A percentile compares a stretch with the other conserved stretches of the same genome.
phyloP scores from a whole-genome alignment of 2,329 filamentous ascomycete genomes.

The Claviceps pusilla region DNA sequence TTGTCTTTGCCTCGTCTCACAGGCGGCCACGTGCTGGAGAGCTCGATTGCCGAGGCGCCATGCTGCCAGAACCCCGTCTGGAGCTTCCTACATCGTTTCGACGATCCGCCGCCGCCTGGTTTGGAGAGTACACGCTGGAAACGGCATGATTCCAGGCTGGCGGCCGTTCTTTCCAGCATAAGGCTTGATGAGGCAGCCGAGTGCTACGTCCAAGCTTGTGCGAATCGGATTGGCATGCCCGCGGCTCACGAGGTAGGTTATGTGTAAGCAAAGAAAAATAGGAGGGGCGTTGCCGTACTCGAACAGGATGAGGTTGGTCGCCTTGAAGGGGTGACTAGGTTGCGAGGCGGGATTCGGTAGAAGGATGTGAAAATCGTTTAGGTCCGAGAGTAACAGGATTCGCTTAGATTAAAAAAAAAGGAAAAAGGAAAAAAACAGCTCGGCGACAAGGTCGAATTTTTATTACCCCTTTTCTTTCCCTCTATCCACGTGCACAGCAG shows the following conservation, averaged over 20 bases:
- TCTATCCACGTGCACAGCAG: not conserved
- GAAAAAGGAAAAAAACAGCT: not conserved
- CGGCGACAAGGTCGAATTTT: not conserved
- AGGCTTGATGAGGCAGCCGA: conserved; percentile 11
- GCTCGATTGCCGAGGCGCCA: conserved; percentile 34
- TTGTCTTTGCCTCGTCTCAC: conserved; percentile 14
- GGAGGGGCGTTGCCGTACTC: not conserved
- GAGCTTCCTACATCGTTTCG: conserved; percentile 28
- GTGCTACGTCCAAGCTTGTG: conserved; percentile 8
- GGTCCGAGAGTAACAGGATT: not conserved
- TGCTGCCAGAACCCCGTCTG: conserved; percentile 40
- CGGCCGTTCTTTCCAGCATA: conserved; percentile 45
- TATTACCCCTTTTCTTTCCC: no score
- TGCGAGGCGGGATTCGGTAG: no score
- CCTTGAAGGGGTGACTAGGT: not conserved
- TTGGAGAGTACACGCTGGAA: conserved; percentile 36
- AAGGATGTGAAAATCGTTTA: no score
- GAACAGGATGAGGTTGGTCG: not conserved
- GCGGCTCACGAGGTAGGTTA: conserved; percentile 2
- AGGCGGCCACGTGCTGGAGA: conserved; percentile 27
- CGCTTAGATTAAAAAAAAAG: not conserved
- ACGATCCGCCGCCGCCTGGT: conserved; percentile 13
- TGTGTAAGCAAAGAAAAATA: not conserved
- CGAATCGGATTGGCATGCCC: conserved; percentile 12
- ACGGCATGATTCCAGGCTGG: conserved; percentile 39